Evolutionary conservation across 2,329 filamentous ascomycete species (phyloP).

Genomic region (Paecilomyces niveus): DNA sequence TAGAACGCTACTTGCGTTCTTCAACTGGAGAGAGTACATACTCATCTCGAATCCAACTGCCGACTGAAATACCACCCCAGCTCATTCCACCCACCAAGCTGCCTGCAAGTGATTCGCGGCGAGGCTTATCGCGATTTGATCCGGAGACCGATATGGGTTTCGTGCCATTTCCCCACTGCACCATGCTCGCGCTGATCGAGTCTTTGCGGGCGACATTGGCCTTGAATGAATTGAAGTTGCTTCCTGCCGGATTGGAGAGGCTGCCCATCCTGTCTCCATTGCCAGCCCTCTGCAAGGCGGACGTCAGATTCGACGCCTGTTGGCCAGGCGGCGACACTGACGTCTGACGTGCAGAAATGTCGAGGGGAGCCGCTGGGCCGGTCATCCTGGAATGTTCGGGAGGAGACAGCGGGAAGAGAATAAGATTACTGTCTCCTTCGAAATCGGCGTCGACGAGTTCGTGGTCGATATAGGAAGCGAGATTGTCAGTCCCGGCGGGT

Average conservation of each 20-base stretch:
- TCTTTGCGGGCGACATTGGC: constrained; percentile 44
- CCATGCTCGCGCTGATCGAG: constrained; percentile 44
- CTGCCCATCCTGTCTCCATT: constrained; percentile 36
- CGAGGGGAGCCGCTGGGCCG: constrained; percentile 49
- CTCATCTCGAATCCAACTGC: constrained; percentile 97
- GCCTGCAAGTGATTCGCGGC: constrained; percentile 54
- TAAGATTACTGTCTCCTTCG: constrained; percentile 29
- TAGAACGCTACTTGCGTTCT: neutral
- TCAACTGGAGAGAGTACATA: constrained; percentile 32
- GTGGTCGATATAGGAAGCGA: constrained; percentile 26
- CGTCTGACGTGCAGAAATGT: constrained; percentile 52
- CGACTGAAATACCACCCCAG: constrained; percentile 93
- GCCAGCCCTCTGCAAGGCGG: constrained; percentile 48
- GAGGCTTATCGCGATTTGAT: constrained; percentile 42
- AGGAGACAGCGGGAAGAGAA: constrained; percentile 33
- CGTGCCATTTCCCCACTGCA: constrained; percentile 51
- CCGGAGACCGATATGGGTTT: constrained; percentile 54
- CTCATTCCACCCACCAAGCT: constrained; percentile 75
- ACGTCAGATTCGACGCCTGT: constrained; percentile 58
- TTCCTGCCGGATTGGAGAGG: constrained; percentile 37
- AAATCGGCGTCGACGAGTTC: constrained; percentile 21
- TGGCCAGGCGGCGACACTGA: constrained; percentile 53
- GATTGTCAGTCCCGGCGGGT: constrained; percentile 22
- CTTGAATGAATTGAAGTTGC: constrained; percentile 31
- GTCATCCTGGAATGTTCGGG: constrained; percentile 40